Base-by-base conservation (phyloP, 345 rosid species). In the Erysimum cheiranthoides region DNA sequence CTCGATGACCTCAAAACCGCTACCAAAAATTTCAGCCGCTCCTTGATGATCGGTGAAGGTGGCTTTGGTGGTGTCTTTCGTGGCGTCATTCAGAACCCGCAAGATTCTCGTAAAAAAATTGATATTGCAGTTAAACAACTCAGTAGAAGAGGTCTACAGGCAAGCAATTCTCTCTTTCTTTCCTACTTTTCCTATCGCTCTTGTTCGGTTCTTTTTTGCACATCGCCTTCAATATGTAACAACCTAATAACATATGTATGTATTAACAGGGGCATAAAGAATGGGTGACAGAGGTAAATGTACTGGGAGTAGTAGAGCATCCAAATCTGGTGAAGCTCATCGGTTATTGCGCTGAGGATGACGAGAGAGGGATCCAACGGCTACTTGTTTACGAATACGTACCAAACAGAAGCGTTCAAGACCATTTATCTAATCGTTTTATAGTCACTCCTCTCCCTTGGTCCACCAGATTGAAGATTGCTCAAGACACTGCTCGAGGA, bases 241-340 rank as follows among this genome's bases (percentile, higher is more conserved):
- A 42, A 31, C 25, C 28, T 30, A 25, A 47, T 6, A 9, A 38
- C 30, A 57, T 27, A 58, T 46, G 13, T 7, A 25, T 46, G 4
- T 54, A 46, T 2, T 3, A 14, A 38, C 84, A 95, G 97, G 97
- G 99, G 49, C 99, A 95, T 81, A 92, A 92, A 74, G 97, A 95
- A 84, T 95, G 97, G 99, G 93, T 92, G 71, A 95, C 97, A 5
- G 99, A 95, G 69, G 97, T 95, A 8, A 90, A 92, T 77, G 95
- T 95, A 43, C 77, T 92, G 78, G 99, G 99, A 10, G 84, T 95
- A n/a, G 97, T 89, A 27, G 96, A 95, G 74, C 97, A 95, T 82
- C 93, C 87, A 12, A 95, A 95, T 71, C 91, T 92, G 13, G 99
- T 95, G 66, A 92, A 90, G 74, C 79, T 95, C 70, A 16, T 95